Evolutionary conservation across 305 asterid species (phyloP), one percentile per base, ranked within the genome.

Genomic region (Fraxinus xanthoxyloides): DNA sequence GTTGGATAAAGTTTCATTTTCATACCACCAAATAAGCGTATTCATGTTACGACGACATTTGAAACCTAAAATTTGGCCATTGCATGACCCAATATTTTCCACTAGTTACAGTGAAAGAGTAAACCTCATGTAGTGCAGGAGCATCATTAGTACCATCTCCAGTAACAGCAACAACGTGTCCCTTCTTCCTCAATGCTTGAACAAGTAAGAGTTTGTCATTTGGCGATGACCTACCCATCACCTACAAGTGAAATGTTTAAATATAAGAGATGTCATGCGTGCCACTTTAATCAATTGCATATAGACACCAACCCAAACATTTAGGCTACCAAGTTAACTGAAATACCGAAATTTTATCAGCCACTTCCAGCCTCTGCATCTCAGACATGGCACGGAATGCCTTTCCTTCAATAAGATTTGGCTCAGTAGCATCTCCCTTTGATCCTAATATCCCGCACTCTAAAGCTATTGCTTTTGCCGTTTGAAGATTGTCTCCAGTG

Each of bases 111-210:
- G 30, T 72, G 65, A 73, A 74, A 84, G 82, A 84, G 23, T 86
- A 79, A 61, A 95, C 99, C 98, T 96, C 98, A 21, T 96, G 98
- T 75, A 96, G 84, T 78, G 99, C 99, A 77, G 99, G 99, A 86
- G 99, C 99, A 89, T 96, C 99, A 86, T 96, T 96, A 75, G 99
- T 94, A 30, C 99, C 99, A 91, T 96, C 99, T 82, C 99, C 99
- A 48, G 99, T 96, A 56, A 96, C 99, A 80, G 97, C 99, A 72
- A 96, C 99, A 43, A 96, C 98, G 75, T 96, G 98, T 28, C 97
- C 98, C 70, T 46, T 90, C 89, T 85, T 96, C 90, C 99, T 94
- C 84, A 96, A 85, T 72, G 98, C 95, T 92, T 96, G 98, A 73
- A 96, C 99, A 77, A 96, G 95, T 88, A 94, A 77, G 80, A 96